Conservation (phyloP, 495 filamentous ascomycete species). For the Penicillium subrubescens region DNA sequence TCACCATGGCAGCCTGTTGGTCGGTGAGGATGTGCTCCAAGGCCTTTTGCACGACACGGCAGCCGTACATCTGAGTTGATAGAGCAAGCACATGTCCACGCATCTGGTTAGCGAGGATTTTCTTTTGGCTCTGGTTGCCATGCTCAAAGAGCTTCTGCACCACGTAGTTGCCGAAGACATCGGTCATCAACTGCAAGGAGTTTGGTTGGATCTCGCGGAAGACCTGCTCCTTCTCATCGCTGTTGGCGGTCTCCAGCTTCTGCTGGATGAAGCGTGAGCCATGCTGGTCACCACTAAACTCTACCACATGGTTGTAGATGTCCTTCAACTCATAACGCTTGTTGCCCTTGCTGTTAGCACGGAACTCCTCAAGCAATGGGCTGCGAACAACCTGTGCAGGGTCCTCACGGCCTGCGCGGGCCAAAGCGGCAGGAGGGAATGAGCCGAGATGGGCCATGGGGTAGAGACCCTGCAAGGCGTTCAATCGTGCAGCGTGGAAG, state of each 20-base stretch:
- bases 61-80: conserved; percentile 91
- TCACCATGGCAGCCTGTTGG: conserved; percentile 82
- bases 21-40: conserved; percentile 89
- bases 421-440: conserved; percentile 36
- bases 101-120: conserved; percentile 81
- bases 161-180: conserved; percentile 97
- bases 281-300: conserved; percentile 94
- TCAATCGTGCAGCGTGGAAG: conserved; percentile 40
- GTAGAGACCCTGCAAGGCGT: conserved; percentile 40
- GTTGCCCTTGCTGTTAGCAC: conserved; percentile 70
- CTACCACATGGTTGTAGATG: conserved; percentile 85
- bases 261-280: conserved; percentile 95
- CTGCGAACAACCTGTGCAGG: conserved; percentile 67
- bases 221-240: conserved; percentile 94
- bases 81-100: conserved; percentile 77
- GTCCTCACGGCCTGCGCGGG: conserved; percentile 64
- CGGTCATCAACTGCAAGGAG: conserved; percentile 86
- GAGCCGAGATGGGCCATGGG: conserved; percentile 27
- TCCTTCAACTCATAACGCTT: conserved; percentile 89
- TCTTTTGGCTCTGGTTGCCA: conserved; percentile 92
- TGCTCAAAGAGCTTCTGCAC: conserved; percentile 98
- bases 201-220: conserved; percentile 86
- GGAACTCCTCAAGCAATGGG: conserved; percentile 76
- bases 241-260: conserved; percentile 92
- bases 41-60: conserved; percentile 97